phyloP scores from a whole-genome alignment of 1,139 yeast genomes.

The Candida neerlandica region DNA sequence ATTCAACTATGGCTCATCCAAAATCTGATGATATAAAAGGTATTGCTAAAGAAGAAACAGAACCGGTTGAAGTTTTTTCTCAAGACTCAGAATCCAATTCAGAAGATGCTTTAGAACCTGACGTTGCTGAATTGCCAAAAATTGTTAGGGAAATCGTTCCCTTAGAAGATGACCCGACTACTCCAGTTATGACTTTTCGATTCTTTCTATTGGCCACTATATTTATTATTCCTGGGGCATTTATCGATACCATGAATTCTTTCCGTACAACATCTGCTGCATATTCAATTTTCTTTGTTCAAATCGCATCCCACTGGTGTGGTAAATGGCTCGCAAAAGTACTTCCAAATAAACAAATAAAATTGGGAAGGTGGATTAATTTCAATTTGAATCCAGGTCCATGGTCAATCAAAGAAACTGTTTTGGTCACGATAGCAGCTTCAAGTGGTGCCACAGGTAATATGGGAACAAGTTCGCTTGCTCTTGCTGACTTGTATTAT shows the following conservation, averaged over 20 bases:
- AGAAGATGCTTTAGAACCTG: constrained; percentile 15
- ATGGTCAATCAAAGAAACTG: constrained; percentile 51
- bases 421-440: constrained; percentile 47
- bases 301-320: constrained; percentile 44
- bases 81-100: constrained; percentile 1
- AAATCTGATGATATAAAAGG: not conserved
- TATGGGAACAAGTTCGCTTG: constrained; percentile 43
- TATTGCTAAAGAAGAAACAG: not conserved
- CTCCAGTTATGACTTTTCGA: constrained; percentile 44
- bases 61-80: not conserved
- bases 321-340: constrained; percentile 43
- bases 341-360: constrained; percentile 32
- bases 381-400: constrained; percentile 48
- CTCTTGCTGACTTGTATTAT: constrained; percentile 45
- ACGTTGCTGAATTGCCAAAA: constrained; percentile 27
- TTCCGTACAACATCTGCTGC: constrained; percentile 52
- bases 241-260: constrained; percentile 50
- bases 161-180: constrained; percentile 37
- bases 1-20: not conserved
- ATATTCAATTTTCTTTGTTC: constrained; percentile 49
- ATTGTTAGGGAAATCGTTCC: constrained; percentile 39
- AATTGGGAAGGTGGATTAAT: constrained; percentile 21
- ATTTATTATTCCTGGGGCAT: constrained; percentile 51
- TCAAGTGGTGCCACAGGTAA: constrained; percentile 51
- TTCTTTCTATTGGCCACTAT: constrained; percentile 40